Evolutionary conservation across 164 flowering plant genomes (phyloP).

Genomic region (Sedum album): DNA sequence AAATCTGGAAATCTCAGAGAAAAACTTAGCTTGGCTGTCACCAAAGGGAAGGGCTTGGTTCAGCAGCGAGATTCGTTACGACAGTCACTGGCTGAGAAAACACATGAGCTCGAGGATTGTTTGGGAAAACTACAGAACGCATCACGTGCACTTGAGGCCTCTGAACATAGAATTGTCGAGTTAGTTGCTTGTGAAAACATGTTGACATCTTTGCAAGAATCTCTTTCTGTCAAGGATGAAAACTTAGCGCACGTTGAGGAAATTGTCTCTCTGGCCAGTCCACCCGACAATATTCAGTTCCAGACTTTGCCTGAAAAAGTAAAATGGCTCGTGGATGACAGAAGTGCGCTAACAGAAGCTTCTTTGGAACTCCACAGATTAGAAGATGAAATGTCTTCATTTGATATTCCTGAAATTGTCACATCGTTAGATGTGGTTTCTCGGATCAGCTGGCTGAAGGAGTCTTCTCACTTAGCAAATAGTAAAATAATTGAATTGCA

Average conservation of each 20-base stretch:
- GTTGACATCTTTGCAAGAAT: conserved; percentile 55
- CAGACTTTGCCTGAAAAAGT: conserved; percentile 38
- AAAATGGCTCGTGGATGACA: conserved; percentile 60
- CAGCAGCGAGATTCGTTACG: conserved; percentile 82
- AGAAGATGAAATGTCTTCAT: conserved; percentile 30
- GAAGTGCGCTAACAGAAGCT: conserved; percentile 25
- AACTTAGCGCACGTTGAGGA: conserved; percentile 44
- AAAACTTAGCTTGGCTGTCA: conserved; percentile 92
- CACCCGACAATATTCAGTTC: conserved; percentile 34
- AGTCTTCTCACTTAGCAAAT: conserved; percentile 44
- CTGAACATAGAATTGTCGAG: conserved; percentile 39
- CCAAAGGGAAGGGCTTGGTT: conserved; percentile 90
- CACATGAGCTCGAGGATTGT: conserved; percentile 64
- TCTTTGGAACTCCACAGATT: conserved; percentile 36
- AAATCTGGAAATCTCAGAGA: conserved; percentile 65
- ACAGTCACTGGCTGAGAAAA: conserved; percentile 67
- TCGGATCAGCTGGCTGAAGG: conserved; percentile 48
- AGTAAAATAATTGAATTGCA: conserved; percentile 37
- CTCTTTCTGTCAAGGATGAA: conserved; percentile 31
- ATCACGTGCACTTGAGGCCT: conserved; percentile 46
- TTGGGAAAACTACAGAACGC: conserved; percentile 74
- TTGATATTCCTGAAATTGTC: conserved; percentile 52
- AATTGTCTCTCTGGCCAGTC: conserved; percentile 29
- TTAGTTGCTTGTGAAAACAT: conserved; percentile 37
- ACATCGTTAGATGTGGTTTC: conserved; percentile 34